phyloP scores from a whole-genome alignment of 768 basidiomycete genomes.

The Leccinum incarnatum region DNA sequence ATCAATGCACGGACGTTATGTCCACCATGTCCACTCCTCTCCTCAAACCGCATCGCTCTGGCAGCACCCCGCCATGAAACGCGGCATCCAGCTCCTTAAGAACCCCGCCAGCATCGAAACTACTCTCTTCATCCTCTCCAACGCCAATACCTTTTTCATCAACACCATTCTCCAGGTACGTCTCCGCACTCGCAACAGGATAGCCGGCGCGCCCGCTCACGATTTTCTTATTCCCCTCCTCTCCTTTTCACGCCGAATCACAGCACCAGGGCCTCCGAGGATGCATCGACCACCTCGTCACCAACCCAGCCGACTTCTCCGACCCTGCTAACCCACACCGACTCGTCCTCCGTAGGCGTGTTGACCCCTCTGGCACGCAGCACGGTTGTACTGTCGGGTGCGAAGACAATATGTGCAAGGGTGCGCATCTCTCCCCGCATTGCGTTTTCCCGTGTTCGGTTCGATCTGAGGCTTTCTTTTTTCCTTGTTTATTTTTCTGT shows the following conservation, averaged over 20 bases:
- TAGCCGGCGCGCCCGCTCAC: background rate
- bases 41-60: background rate
- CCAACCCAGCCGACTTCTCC: constrained; percentile 89
- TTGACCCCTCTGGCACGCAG: constrained; percentile 74
- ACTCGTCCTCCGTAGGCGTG: constrained; percentile 70
- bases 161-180: constrained; percentile 79
- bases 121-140: constrained; percentile 89
- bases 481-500: too few relatives aligned
- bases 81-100: constrained; percentile 81
- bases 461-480: background rate
- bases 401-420: constrained; percentile 98
- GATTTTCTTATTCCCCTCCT: background rate
- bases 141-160: constrained; percentile 92
- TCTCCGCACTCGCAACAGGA: background rate
- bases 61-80: constrained; percentile 96
- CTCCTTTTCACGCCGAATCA: background rate
- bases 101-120: constrained; percentile 52
- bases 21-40: background rate
- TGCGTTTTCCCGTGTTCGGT: background rate
- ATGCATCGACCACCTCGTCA: constrained; percentile 82
- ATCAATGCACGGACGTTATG: background rate
- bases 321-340: constrained; percentile 53
- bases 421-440: constrained; percentile 32
- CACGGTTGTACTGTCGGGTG: constrained; percentile 88
- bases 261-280: constrained; percentile 72